Evolutionary conservation across 805 yeast genomes (phyloP), one percentile per base, ranked within the genome.

Genomic region (Ogataea nitratoaversa): DNA sequence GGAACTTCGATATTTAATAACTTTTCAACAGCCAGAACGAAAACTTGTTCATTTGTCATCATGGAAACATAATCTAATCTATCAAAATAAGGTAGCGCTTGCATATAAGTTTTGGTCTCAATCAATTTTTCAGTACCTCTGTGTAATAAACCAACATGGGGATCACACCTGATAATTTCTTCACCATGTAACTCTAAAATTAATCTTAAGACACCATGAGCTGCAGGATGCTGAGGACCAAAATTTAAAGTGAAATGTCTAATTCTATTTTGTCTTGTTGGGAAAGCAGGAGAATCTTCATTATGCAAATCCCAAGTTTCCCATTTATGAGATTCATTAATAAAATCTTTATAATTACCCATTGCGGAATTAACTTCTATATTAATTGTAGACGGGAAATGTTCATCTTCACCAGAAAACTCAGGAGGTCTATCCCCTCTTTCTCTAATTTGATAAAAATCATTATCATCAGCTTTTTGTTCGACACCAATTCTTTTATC

Each of bases 141-240:
- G 65, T 86, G 95, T 52, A 86, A 73, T 59, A 86, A 69, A 28
- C 95, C 95, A 49, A 86, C 86, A 62, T 86, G 95, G 30, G 95
- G 95, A 60, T 86, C 95, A 4, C 90, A 72, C 53, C 95, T 76
- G 36, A 87, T 77, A 53, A 87, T 82, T 64, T 86, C 95, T 66
- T 86, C 95, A 52, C 95, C 95, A 57, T 84, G 84, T 46, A 86
- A 74, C 67, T 86, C 95, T 57, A 86, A 70, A 63, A 86, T 87
- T 63, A 86, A 72, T 61, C 95, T 77, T 70, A 86, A 71, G 65
- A 86, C 95, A 52, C 95, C 95, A 69, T 86, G 95, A 22, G 95
- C 95, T 47, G 95, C 95, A 19, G 95, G 95, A 70, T 86, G 95
- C 68, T 86, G 95, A 36, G 95, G 95, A 28, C 95, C 95, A 60